A percentile compares a stretch with the other conserved stretches of the same genome.
Conservation (phyloP, 352 stramenopile genomes). For the Thalassiosira hispida region DNA sequence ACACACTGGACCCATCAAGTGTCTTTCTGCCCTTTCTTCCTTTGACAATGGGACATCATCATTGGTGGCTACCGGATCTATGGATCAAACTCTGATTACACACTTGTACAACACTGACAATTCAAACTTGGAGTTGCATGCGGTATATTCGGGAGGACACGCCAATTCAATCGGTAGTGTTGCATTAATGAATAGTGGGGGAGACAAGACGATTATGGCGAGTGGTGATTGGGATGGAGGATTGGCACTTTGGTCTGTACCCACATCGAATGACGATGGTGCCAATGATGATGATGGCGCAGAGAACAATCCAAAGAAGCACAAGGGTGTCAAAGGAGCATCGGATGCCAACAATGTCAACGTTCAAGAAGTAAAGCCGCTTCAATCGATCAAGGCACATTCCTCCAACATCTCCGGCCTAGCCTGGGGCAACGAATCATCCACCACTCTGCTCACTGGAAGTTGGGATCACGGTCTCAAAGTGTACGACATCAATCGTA, state of each 20-base stretch:
- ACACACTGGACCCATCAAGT: constrained; percentile 75
- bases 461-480: constrained; percentile 83
- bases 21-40: constrained; percentile 34
- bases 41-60: neutral
- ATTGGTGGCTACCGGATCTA: constrained; percentile 64
- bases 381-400: constrained; percentile 63
- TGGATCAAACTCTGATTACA: constrained; percentile 69
- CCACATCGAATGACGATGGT: neutral
- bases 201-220: constrained; percentile 41
- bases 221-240: constrained; percentile 80
- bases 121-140: constrained; percentile 28
- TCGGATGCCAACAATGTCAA: constrained; percentile 5
- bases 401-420: constrained; percentile 76
- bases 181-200: constrained; percentile 14
- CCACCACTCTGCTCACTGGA: constrained; percentile 58
- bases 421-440: constrained; percentile 55
- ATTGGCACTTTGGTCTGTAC: constrained; percentile 72
- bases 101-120: constrained; percentile 25
- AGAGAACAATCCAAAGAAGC: constrained; percentile 17
- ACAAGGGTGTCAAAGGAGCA: constrained; percentile 33
- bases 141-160: constrained; percentile 56
- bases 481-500: constrained; percentile 70
- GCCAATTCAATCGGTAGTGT: constrained; percentile 57
- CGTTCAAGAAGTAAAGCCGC: constrained; percentile 43
- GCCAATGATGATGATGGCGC: neutral